Conservation (phyloP, 2,329 filamentous ascomycete genomes). For the Cryoendolithus antarcticus region DNA sequence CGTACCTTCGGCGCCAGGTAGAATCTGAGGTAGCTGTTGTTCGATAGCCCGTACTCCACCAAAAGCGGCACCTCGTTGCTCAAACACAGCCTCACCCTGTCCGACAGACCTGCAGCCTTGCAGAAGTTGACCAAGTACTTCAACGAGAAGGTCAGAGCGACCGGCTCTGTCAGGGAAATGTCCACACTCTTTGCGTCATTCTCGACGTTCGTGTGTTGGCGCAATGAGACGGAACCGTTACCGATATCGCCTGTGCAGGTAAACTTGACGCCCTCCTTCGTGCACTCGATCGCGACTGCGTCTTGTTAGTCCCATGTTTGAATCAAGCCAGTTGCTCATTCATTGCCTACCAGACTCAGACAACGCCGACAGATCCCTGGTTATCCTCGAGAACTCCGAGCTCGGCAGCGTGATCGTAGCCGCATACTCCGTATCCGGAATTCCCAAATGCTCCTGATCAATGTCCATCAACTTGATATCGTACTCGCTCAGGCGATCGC, state of each 20-base stretch:
- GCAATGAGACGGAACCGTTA: constrained; percentile 83
- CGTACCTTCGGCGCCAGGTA: constrained; percentile 95
- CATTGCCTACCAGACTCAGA: constrained; percentile 75
- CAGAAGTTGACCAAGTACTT: constrained; percentile 99
- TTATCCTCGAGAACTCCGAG: constrained; percentile 86
- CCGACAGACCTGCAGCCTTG: constrained; percentile 82
- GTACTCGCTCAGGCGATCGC: constrained; percentile 92
- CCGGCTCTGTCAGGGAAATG: constrained; percentile 84
- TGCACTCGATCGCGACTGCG: constrained; percentile 83
- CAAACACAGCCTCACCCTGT: constrained; percentile 77
- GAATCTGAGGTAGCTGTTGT: constrained; percentile 85
- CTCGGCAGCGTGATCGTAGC: constrained; percentile 83
- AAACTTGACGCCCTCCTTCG: constrained; percentile 96
- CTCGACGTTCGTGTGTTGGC: constrained; percentile 77
- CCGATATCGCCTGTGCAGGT: constrained; percentile 88
- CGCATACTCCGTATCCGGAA: constrained; percentile 97
- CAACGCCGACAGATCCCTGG: constrained; percentile 78
- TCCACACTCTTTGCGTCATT: constrained; percentile 77
- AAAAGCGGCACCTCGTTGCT: constrained; percentile 93
- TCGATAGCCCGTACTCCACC: constrained; percentile 75
- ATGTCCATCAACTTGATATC: constrained; percentile 99
- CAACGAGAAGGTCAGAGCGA: constrained; percentile 90
- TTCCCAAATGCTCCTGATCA: constrained; percentile 97
- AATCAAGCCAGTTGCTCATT: background rate
- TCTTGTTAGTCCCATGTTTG: constrained; percentile 4